A percentile compares a stretch with the other conserved stretches of the same genome.
Conservation (phyloP, 2,329 filamentous ascomycete species). For the Alternaria brassicae region DNA sequence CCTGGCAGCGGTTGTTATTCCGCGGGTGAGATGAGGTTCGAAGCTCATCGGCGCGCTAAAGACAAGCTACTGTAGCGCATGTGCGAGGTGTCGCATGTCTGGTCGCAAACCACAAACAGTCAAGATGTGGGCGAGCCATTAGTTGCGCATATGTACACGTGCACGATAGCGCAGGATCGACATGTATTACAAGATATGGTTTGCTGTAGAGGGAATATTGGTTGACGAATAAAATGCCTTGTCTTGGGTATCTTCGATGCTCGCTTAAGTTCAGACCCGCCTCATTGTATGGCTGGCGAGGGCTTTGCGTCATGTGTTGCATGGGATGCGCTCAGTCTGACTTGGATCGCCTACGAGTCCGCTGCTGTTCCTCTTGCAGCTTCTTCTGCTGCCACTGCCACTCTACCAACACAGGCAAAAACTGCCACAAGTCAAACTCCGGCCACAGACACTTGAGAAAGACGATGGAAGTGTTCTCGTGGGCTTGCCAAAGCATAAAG, state of each 20-base stretch:
- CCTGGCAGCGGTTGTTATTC: slow-evolving; percentile 3
- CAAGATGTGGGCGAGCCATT: slow-evolving; percentile 13
- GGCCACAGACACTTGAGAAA: slow-evolving; percentile 95
- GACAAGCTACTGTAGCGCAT: slow-evolving; percentile 2
- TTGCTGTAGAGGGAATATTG: slow-evolving; percentile 20
- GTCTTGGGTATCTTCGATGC: slow-evolving; percentile 37
- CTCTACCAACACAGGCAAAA: slow-evolving; percentile 88
- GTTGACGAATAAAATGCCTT: slow-evolving; percentile 30
- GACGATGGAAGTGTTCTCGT: slow-evolving; percentile 89
- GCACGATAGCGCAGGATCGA: slow-evolving; percentile 13
- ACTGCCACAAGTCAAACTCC: slow-evolving; percentile 92
- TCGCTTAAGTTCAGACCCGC: slow-evolving; percentile 19
- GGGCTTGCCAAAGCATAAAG: slow-evolving; percentile 99
- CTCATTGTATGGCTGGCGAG: slow-evolving; percentile 7
- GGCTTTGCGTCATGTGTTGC: slow-evolving; percentile 8
- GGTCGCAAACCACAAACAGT: background rate
- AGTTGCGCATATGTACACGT: slow-evolving; percentile 19
- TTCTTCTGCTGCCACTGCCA: slow-evolving; percentile 73
- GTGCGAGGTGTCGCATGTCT: slow-evolving; percentile 1
- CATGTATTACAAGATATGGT: slow-evolving; percentile 18
- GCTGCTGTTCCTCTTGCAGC: slow-evolving; percentile 47
- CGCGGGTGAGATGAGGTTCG: slow-evolving; percentile 15
- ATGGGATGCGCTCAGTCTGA: slow-evolving; percentile 27
- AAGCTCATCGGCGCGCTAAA: slow-evolving; percentile 2
- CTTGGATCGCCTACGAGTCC: slow-evolving; percentile 39